Evolutionary conservation across 1,284 basidiomycete genomes (phyloP), one percentile per base, ranked within the genome.

Genomic region (Boletellus sp.): DNA sequence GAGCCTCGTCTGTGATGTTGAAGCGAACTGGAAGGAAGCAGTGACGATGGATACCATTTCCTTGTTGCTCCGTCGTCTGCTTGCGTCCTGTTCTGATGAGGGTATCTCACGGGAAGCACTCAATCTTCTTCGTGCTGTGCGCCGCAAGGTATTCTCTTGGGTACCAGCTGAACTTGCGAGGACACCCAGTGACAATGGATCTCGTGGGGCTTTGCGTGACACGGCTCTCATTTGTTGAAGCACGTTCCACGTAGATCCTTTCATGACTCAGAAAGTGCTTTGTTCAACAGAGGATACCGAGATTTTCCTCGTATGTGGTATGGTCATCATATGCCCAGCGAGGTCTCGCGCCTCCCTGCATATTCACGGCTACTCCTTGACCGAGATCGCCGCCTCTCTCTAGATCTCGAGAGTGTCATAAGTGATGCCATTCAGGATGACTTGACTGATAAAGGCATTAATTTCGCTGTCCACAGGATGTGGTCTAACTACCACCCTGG

Each of bases 171-270:
- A 63, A 32, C 49, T 71, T 3, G 55, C 63, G 6, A 43, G 44
- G 3, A 51, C 53, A 2, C 30, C 45, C 0, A 61, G 60, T 6
- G 68, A 69, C 10, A 37, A 55, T 8, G 60, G 64, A 3, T 42
- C 68, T n/a, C 66, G 61, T 47, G 46, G 44, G 5, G 61, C 63
- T 3, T 48, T 74, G 21, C 69, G 67, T 42, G 66, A 71, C 33
- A 64, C 67, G 32, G 74, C 72, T 0, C 64, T 65, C 2, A 70
- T 67, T 22, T 79, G 78, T 57, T 63, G 71, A n/a, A 58, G 64
- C 3, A 79, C 75, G 0, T 79, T 67, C 37, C 69, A 73, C 47
- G 69, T 73, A 4, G 70, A 70, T 39, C 16, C 47, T 1, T 15
- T 45, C 1, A 53, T 64, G 37, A n/a, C 64, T 0, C 1, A 5